These are phyloP conservation scores for Peronospora tabacina DNA, from an alignment of 352 stramenopile species.

Conservation along the genomic window DNA sequence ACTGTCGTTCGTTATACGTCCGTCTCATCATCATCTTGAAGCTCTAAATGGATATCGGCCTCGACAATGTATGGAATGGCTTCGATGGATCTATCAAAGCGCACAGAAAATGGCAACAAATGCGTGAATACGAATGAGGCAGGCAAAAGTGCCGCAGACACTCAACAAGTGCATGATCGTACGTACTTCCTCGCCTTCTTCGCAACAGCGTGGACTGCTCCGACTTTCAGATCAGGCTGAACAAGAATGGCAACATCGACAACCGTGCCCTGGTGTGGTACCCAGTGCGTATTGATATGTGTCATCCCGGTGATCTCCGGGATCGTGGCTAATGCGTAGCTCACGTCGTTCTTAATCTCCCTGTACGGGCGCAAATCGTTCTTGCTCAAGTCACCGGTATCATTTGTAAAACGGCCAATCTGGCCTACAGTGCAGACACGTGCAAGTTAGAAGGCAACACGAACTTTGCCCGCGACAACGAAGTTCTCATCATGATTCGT, in stretches of 20 bases:
- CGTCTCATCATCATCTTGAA: slow-evolving; percentile 50
- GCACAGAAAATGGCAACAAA: not conserved
- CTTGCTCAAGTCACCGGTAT: slow-evolving; percentile 28
- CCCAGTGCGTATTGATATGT: slow-evolving; percentile 80
- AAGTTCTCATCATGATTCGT: not conserved
- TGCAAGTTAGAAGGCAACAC: not conserved
- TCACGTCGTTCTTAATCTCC: slow-evolving; percentile 68
- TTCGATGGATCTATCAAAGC: slow-evolving; percentile 55
- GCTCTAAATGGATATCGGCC: slow-evolving; percentile 79
- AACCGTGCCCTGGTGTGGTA: slow-evolving; percentile 57
- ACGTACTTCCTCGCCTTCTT: slow-evolving; percentile 68
- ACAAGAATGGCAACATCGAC: slow-evolving; percentile 79
- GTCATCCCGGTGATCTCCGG: slow-evolving; percentile 63
- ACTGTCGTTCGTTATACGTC: slow-evolving; percentile 9
- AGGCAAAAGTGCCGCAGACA: not conserved
- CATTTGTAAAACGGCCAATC: slow-evolving; percentile 16
- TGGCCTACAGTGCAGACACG: slow-evolving; percentile 14
- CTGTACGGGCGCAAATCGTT: slow-evolving; percentile 65
- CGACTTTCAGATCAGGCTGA: slow-evolving; percentile 65
- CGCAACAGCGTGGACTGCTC: slow-evolving; percentile 60
- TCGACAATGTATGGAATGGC: slow-evolving; percentile 67
- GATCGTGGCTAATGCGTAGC: slow-evolving; percentile 49
- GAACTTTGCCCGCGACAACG: not conserved
- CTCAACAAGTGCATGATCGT: slow-evolving; percentile 4
- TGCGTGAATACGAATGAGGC: not conserved